Evolutionary conservation across 2,329 filamentous ascomycete genomes (phyloP), one percentile per base, ranked within the genome.

Genomic region (Aspergillus ruber): DNA sequence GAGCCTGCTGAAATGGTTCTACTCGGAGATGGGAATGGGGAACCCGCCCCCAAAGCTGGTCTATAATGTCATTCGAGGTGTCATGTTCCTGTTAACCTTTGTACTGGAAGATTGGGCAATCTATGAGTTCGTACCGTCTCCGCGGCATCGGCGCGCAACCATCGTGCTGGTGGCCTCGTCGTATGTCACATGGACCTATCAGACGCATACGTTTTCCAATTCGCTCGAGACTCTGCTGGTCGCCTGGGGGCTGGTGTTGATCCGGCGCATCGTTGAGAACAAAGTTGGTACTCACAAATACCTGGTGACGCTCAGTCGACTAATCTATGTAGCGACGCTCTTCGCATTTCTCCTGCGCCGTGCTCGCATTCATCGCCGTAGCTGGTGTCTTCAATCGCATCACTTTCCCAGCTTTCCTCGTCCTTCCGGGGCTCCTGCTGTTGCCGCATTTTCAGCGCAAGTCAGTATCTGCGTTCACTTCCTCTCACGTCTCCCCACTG

Each of bases 151-250:
- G 53, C 81, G 81, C 57, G 75, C 85, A 47, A 88, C 90, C 8
- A 81, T 94, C 40, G 76, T 94, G 41, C 78, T 98, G 48, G 86
- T 96, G 51, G 90, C 91, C 41, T 97, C 91, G 23, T 96, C 90
- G 21, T 98, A 97, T 71, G 91, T 96, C 58, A 98, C 93, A 42
- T 98, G 93, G 91, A 96, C 91, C 40, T 95, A 91, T 72, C 93
- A 98, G 71, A 93, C 89, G 15, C 93, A 98, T 70, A 97, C 93
- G 10, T 97, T 98, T 68, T 97, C 91, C 53, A 98, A 98, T 71
- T 94, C 91, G 52, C 80, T 97, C 56, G 93, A 98, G 74, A 97
- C 93, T 2, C 75, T 98, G 58, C 79, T 91, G 44, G 90, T 98
- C 44, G 81, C 88, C 46, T 98, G 93, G 93, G 90, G 87, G 62